Evolutionary conservation across 257 asterid genomes (phyloP).

Genomic region (Solanum arcanum): DNA sequence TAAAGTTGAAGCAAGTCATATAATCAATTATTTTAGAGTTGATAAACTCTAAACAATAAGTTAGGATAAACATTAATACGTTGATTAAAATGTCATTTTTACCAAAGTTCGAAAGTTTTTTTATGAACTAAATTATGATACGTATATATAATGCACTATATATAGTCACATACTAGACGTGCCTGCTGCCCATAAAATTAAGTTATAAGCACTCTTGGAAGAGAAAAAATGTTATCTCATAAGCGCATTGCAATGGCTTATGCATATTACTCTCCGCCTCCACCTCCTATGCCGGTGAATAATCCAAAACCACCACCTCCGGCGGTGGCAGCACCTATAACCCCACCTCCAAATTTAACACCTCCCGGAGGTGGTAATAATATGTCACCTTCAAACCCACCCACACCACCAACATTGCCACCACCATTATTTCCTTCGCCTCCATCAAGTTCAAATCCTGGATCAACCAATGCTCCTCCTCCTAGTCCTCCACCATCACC

Average conservation of each 20-base stretch:
- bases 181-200: neutral
- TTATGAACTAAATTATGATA: neutral
- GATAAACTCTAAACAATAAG: neutral
- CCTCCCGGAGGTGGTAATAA: neutral
- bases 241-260: neutral
- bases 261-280: neutral
- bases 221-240: neutral
- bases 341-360: neutral
- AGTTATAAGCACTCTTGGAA: neutral
- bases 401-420: neutral
- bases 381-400: neutral
- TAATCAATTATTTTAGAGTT: neutral
- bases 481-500: neutral
- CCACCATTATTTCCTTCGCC: neutral
- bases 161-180: neutral
- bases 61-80: neutral
- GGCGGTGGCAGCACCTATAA: neutral
- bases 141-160: neutral
- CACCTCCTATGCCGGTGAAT: neutral
- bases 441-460: neutral
- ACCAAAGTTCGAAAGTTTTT: neutral
- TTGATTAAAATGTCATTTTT: neutral
- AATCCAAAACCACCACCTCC: neutral
- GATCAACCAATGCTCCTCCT: neutral
- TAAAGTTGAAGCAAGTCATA: neutral